phyloP scores from a whole-genome alignment of 257 asterid species.

The Anisodus acutangulus region DNA sequence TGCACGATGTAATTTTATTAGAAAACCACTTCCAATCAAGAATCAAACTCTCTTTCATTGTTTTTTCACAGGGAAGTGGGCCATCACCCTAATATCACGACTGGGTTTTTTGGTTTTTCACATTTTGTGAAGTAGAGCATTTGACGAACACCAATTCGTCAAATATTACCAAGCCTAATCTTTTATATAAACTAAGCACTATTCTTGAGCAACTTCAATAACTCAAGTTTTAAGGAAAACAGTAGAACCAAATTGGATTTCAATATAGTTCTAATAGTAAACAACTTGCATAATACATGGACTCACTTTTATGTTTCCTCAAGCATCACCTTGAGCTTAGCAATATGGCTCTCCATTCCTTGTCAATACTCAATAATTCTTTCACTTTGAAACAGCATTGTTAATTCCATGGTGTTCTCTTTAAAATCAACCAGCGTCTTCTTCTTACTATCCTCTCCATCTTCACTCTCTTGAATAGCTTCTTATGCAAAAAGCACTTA shows the following conservation, averaged over 20 bases:
- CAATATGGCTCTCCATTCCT: background rate
- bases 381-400: background rate
- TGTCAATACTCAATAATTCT: background rate
- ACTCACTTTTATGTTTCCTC: conserved; percentile 1
- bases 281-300: background rate
- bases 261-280: background rate
- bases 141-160: background rate
- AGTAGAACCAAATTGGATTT: background rate
- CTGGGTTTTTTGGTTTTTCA: background rate
- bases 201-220: background rate
- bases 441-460: background rate
- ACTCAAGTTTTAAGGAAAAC: background rate
- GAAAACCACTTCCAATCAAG: background rate
- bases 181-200: background rate
- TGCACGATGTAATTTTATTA: background rate
- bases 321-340: conserved; percentile 22
- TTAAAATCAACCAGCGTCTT: background rate
- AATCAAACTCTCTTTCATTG: background rate
- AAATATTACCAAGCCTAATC: background rate
- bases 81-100: conserved; percentile 19
- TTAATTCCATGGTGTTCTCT: background rate
- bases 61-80: background rate
- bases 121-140: background rate
- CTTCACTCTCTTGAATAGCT: conserved; percentile 13
- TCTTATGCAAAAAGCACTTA: conserved; percentile 1